Evolutionary conservation across 768 basidiomycete genomes (phyloP).

Genomic region (Mycena belliarum): DNA sequence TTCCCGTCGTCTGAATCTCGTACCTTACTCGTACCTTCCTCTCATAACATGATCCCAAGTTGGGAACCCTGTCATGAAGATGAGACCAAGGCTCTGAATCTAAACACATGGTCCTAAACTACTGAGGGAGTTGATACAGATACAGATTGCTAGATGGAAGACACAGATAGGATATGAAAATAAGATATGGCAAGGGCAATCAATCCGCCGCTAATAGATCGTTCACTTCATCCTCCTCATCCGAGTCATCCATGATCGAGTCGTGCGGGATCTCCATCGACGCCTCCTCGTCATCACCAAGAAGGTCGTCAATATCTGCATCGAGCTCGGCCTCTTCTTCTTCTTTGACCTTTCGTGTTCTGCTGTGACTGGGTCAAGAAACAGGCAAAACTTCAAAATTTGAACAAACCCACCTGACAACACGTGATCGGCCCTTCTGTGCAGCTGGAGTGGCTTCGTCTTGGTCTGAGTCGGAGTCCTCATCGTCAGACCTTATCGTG

Average conservation of each 20-base stretch:
- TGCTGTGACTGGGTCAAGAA: not conserved
- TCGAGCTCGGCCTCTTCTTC: conserved; percentile 47
- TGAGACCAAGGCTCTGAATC: too few relatives aligned
- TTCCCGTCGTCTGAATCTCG: too few relatives aligned
- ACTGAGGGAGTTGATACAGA: too few relatives aligned
- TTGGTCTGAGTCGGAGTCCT: conserved; percentile 51
- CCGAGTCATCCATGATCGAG: conserved; percentile 57
- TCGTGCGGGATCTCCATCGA: conserved; percentile 33
- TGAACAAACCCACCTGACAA: conserved; percentile 17
- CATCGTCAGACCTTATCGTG: conserved; percentile 40
- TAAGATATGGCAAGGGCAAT: not conserved
- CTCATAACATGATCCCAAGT: too few relatives aligned
- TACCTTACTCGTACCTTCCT: too few relatives aligned
- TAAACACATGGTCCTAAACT: too few relatives aligned
- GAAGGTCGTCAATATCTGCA: conserved; percentile 40
- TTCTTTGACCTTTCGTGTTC: conserved; percentile 31
- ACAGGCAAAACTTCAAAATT: conserved; percentile 12
- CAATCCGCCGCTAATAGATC: conserved; percentile 41
- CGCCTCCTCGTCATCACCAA: conserved; percentile 31
- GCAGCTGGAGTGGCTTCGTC: conserved; percentile 17
- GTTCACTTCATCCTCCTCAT: conserved; percentile 57
- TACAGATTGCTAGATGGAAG: not conserved
- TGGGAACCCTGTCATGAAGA: too few relatives aligned
- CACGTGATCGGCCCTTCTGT: conserved; percentile 10
- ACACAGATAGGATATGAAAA: not conserved